Percentiles rank a stretch among this genome's conserved stretches.
Conservation (phyloP, 305 asterid genomes). For the Euphrasia arctica region DNA sequence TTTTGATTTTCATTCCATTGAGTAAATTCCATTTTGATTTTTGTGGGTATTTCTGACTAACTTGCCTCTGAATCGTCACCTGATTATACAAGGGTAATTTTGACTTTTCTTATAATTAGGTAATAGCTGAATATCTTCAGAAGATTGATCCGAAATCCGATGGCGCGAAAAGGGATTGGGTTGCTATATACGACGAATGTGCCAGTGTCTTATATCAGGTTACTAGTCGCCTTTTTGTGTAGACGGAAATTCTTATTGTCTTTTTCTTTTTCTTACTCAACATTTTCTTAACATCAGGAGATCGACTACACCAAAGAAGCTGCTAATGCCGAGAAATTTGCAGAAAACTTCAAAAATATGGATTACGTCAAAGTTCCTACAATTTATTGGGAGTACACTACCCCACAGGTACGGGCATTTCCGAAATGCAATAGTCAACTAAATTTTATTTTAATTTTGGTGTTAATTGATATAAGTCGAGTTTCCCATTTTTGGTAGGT, state of each 20-base stretch:
- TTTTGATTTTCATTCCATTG: neutral
- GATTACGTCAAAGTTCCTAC: conserved; percentile 88
- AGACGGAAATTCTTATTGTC: neutral
- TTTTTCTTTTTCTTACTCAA: neutral
- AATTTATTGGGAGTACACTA: conserved; percentile 85
- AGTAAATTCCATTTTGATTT: too few species aligned
- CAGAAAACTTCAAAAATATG: conserved; percentile 66
- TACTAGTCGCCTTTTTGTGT: conserved; percentile 1
- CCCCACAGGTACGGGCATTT: conserved; percentile 71
- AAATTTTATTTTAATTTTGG: neutral
- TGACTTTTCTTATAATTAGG: conserved; percentile 34
- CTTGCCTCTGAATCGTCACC: too few species aligned
- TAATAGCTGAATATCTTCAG: conserved; percentile 94
- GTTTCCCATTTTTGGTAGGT: conserved; percentile 38
- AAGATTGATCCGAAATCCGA: conserved; percentile 96
- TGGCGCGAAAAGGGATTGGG: conserved; percentile 99
- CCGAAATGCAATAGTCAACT: conserved; percentile 13
- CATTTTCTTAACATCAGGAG: conserved; percentile 45
- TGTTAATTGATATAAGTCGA: conserved; percentile 25
- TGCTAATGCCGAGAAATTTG: conserved; percentile 76
- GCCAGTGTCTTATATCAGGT: conserved; percentile 93
- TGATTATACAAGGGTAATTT: too few species aligned
- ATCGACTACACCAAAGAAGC: conserved; percentile 90
- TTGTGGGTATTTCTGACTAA: too few species aligned
- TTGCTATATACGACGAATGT: conserved; percentile 94